Conservation (phyloP, 78 protist genomes). For the Cavenderia fasciculata region DNA sequence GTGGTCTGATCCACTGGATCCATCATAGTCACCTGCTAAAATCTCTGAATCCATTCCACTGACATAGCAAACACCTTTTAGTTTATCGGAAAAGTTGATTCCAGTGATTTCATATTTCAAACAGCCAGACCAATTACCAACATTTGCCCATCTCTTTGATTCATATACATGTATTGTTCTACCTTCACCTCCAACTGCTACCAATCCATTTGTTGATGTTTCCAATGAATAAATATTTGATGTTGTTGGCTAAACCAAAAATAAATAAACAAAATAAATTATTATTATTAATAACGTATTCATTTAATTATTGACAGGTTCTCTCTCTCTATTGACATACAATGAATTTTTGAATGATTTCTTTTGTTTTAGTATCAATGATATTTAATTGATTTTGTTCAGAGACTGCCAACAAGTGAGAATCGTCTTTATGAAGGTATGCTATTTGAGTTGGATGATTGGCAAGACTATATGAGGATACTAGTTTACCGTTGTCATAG, state of each 20-base stretch:
- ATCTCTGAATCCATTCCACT: conserved; percentile 74
- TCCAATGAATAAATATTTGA: conserved; percentile 12
- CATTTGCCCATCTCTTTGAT: conserved; percentile 27
- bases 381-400: conserved; percentile 68
- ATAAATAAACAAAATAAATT: background rate
- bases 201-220: background rate
- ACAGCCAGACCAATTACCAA: conserved; percentile 66
- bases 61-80: conserved; percentile 8
- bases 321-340: background rate
- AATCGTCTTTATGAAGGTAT: background rate
- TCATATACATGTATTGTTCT: conserved; percentile 54
- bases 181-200: conserved; percentile 65
- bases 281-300: background rate
- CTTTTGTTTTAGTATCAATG: conserved; percentile 14
- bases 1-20: conserved; percentile 48
- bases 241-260: conserved; percentile 6
- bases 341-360: conserved; percentile 26
- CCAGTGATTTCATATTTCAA: conserved; percentile 55
- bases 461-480: background rate
- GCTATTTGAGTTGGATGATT: conserved; percentile 56
- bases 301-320: background rate
- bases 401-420: conserved; percentile 28
- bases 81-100: conserved; percentile 30
- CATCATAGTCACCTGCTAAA: conserved; percentile 71
- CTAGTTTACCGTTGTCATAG: background rate